phyloP scores from a whole-genome alignment of 345 rosid species.

The Turritis glabra region DNA sequence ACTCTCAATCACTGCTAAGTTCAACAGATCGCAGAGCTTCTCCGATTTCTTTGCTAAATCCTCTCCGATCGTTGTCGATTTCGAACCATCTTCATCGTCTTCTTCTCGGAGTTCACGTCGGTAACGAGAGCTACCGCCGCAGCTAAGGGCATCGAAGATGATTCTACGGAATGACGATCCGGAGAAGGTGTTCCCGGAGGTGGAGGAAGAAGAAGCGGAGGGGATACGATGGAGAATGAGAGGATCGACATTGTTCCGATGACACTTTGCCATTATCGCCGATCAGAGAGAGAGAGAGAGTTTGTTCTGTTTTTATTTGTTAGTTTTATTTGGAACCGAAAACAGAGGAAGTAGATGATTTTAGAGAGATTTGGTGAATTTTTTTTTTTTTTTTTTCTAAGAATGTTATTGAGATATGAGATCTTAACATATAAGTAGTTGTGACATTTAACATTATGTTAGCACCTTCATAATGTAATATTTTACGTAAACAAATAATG shows the following conservation, averaged over 20 bases:
- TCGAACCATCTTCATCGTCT: conserved; percentile 25
- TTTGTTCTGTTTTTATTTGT: conserved; percentile 13
- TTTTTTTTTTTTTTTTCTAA: neutral
- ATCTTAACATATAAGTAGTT: no score
- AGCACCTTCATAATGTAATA: no score
- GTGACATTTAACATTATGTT: no score
- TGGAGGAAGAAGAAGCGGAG: conserved; percentile 38
- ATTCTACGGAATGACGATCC: conserved; percentile 65
- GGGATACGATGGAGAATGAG: conserved; percentile 52
- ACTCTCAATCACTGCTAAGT: conserved; percentile 59
- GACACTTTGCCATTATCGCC: conserved; percentile 71
- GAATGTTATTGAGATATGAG: neutral
- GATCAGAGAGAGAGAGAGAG: conserved; percentile 26
- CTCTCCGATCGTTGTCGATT: conserved; percentile 14
- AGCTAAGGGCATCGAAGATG: conserved; percentile 70
- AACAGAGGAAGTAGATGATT: conserved; percentile 23
- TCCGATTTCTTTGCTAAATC: conserved; percentile 45
- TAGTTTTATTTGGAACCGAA: conserved; percentile 24
- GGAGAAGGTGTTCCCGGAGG: conserved; percentile 50
- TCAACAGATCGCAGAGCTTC: conserved; percentile 76
- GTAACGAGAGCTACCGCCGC: conserved; percentile 69
- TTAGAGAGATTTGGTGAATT: neutral
- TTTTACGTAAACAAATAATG: no score
- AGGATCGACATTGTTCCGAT: conserved; percentile 61
- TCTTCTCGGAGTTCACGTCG: conserved; percentile 41